Base-by-base conservation (phyloP, 1,284 basidiomycete species). In the Ceratobasidium theobromae region DNA sequence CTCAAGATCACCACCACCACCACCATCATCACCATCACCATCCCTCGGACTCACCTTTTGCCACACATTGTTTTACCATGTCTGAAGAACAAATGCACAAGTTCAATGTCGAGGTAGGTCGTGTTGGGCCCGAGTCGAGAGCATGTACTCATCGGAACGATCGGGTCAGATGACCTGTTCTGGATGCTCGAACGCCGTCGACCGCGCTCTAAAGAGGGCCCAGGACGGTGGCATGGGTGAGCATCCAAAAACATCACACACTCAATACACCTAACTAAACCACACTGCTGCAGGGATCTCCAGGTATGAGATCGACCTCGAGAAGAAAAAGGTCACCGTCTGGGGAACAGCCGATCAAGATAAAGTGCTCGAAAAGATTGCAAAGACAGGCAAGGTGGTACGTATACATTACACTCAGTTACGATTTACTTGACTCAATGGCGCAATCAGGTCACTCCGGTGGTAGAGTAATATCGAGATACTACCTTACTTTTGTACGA, bases 361-460 rank as follows among this genome's bases (percentile, higher is more conserved):
- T 0, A 80, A 81, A 3, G 79, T 93, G 48, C 75, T 86, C 40
- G 85, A 79, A 53, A 90, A 82, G 80, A 91, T 94, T 75, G 84
- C 86, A 81, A 94, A 93, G 84, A 94, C 91, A 1, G 92, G 92
- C 70, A 94, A 94, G 78, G 84, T 87, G 82, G 86, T 86, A 66
- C 9, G 43, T 45, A 11, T 45, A 5, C 12, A 11, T 45, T n/a
- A 21, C 18, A 25, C 21, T 25, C 27, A n/a, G n/a, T n/a, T 46
- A 5, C 43, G 43, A 5, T 18, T 18, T 8, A 8, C 5, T 23
- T 5, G 9, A 46, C 43, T 46, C n/a, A 23, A 5, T 46, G n/a
- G 6, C 43, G 9, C 43, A 11, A 8, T 5, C 6, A n/a, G 14
- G 11, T 46, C 43, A 14, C 6, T 23, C 43, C 21, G 14, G 43